Evolutionary conservation across 1,284 basidiomycete species (phyloP).

Genomic region (Malassezia nana): DNA sequence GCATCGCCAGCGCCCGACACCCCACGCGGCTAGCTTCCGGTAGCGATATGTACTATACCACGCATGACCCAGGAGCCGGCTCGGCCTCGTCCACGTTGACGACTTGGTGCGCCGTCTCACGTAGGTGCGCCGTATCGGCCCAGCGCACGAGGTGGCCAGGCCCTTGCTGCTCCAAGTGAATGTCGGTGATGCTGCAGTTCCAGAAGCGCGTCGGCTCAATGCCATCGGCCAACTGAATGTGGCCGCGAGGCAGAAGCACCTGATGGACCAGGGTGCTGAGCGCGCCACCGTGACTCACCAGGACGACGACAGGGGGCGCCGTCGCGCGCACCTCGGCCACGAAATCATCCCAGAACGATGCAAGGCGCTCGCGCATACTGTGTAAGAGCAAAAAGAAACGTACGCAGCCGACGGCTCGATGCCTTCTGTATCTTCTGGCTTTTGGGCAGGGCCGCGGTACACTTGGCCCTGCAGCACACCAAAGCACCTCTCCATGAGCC

Average conservation of each 20-base stretch:
- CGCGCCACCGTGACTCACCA: constrained; percentile 42
- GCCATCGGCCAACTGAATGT: constrained; percentile 16
- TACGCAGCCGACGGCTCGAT: constrained; percentile 28
- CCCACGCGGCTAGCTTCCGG: not conserved
- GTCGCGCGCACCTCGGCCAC: not conserved
- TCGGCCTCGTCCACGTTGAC: constrained; percentile 12
- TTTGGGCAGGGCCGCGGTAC: constrained; percentile 24
- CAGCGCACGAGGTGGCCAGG: constrained; percentile 8
- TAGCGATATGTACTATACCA: constrained; percentile 7
- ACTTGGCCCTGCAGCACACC: constrained; percentile 37
- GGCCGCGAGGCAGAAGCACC: constrained; percentile 26
- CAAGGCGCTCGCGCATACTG: constrained; percentile 24
- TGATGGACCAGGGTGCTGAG: constrained; percentile 34
- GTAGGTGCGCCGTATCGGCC: constrained; percentile 14
- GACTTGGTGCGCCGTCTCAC: not conserved
- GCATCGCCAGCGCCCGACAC: constrained; percentile 41
- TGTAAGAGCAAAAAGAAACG: constrained; percentile 2
- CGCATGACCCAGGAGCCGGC: not conserved
- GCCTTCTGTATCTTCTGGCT: constrained; percentile 32
- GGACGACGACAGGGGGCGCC: constrained; percentile 19
- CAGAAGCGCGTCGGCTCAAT: constrained; percentile 30
- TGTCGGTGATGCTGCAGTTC: constrained; percentile 45
- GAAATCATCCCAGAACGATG: constrained; percentile 33
- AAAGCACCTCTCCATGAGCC: constrained; percentile 39
- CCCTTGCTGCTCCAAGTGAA: not conserved